Base-by-base conservation (phyloP, 306 rosid genomes). In the Cucumis hystrix region DNA sequence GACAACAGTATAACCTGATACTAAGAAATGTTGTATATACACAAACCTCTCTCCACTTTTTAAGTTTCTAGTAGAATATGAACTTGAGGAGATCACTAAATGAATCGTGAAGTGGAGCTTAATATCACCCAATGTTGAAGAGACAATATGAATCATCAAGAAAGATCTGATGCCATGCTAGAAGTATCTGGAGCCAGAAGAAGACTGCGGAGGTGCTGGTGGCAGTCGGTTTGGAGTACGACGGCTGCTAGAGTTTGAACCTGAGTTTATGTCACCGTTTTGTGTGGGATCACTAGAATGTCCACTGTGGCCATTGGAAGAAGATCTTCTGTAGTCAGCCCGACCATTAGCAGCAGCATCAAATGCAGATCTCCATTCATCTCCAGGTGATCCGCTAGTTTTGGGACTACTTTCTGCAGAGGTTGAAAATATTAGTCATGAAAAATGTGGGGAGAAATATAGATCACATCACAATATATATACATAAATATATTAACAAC, bases 321-420 rank as follows among this genome's bases (percentile, higher is more conserved):
- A 85, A 60, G 97, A 88, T 75, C 94, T 86, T 71, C 68, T 76
- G 66, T 37, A 85, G 78, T 91, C 84, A 73, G 65, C 81, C 14
- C 95, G 79, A 61, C 93, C 93, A 76, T 87, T 90, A 57, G 93
- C 88, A 17, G 97, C 97, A n/a, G 96, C 94, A 82, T 94, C 97
- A 78, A 94, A 94, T 74, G 98, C 98, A 66, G 90, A 84, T 82
- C 90, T 86, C 98, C 98, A 94, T 81, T 94, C 98, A 80, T 92
- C 98, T 82, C 97, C 77, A 54, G 62, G 30, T 54, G 77, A 10
- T 15, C 86, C 90, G 13, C 83, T 77, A 82, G 90, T 90, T 85
- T 85, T 90, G 70, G 98, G 96, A 80, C 95, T 94, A 75, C 92
- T 87, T 84, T 92, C 96, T 94, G 95, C 86, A 73, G 75, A 80